Evolutionary conservation across 805 yeast genomes (phyloP), one percentile per base, ranked within the genome.

Genomic region (Metschnikowia colocasiae): DNA sequence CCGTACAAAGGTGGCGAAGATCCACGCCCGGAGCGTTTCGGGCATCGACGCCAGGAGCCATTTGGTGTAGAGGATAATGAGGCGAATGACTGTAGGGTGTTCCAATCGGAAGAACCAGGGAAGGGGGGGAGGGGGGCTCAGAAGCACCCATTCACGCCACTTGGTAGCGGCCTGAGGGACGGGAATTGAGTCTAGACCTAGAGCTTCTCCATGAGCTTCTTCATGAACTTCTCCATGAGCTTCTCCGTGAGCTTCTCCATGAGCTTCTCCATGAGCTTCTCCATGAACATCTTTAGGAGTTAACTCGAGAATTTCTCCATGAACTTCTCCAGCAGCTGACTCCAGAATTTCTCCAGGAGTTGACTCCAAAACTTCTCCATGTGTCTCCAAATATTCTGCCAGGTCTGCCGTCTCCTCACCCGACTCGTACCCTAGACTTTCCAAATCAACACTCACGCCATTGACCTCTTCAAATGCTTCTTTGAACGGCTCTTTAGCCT

Each of bases 41-140:
- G 62, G 61, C 33, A 58, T 51, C 15, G 63, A 56, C 13, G 56
- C 52, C 57, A 68, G 69, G 22, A 71, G 61, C 75, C 75, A 70
- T 46, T 63, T 62, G 27, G 75, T 67, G 40, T 58, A 56, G 48
- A 65, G 63, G 1, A 65, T 62, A 18, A 72, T 47, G 13, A 71
- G 59, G 51, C 65, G 68, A 48, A 71, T 62, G 4, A 61, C 56
- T 4, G 68, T 64, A 7, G 66, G 53, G 35, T 68, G 68, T 27
- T 65, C 71, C 5, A 69, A 49, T 34, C 54, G 49, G 43, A 63
- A 58, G 41, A 47, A 59, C 5, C 48, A 54, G 0, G 59, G 50
- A 0, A 62, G 46, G 1, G 73, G 73, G 3, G 74, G 69, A 0
- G 57, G 57, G 34, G 50, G 52, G 9, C 62, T 56, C 43, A 40